These are phyloP conservation scores for Triticum timopheevii DNA, from an alignment of 176 grass and related monocot species.

Conservation along the genomic window DNA sequence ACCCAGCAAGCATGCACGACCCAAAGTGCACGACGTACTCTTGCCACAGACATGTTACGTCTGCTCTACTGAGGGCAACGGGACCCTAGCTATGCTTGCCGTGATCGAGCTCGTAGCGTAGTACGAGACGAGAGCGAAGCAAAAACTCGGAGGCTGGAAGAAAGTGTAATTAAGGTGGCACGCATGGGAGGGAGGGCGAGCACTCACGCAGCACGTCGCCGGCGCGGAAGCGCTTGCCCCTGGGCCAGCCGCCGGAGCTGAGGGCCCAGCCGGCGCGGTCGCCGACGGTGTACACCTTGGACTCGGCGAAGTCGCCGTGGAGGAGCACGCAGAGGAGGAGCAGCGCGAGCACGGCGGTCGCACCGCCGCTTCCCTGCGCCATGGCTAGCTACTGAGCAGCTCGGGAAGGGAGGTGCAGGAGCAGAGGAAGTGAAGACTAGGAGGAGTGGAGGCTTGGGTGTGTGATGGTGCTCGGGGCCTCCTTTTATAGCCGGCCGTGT, in stretches of 20 bases:
- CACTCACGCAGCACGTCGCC: constrained; percentile 81
- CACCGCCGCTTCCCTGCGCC: constrained; percentile 86
- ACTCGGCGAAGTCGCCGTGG: constrained; percentile 60
- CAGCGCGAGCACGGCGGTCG: constrained; percentile 28
- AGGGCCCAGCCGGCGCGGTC: constrained; percentile 67
- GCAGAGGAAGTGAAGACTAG: neutral
- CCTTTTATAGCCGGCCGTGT: constrained; percentile 25
- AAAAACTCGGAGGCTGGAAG: neutral
- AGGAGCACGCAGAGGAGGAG: constrained; percentile 70
- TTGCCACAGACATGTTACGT: neutral
- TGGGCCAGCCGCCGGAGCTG: constrained; percentile 49
- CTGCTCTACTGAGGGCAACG: neutral
- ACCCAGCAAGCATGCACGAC: neutral
- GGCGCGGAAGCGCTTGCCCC: constrained; percentile 73
- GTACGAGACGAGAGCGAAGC: neutral
- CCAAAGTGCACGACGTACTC: neutral
- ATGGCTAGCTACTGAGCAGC: constrained; percentile 15
- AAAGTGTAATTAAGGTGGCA: no score
- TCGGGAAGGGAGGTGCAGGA: neutral
- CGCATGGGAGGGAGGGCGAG: neutral
- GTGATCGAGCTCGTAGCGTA: neutral
- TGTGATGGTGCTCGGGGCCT: neutral
- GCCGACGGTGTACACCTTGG: constrained; percentile 69
- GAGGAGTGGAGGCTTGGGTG: neutral
- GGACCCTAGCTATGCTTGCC: neutral